These are phyloP conservation scores for Aspergillus sp. DNA, from an alignment of 2,329 filamentous ascomycete genomes.

Conservation along the genomic window DNA sequence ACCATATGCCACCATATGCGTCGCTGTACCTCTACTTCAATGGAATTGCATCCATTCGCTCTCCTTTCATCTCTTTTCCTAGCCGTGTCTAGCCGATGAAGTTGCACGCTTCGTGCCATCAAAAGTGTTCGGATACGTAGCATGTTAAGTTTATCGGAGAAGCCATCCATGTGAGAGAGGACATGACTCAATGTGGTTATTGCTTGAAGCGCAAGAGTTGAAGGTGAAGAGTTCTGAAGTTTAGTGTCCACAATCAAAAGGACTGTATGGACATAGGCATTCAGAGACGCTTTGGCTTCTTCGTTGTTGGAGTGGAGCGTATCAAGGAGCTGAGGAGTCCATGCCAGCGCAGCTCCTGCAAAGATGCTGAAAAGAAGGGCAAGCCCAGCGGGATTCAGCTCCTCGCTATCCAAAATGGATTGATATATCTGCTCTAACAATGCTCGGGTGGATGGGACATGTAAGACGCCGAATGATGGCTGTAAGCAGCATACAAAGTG, in stretches of 20 bases:
- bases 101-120: conserved; percentile 6
- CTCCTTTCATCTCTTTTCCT: conserved; percentile 1
- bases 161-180: not conserved
- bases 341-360: not conserved
- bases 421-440: conserved; percentile 4
- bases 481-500: conserved; percentile 2
- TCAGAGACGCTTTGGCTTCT: conserved; percentile 1
- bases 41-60: conserved; percentile 14
- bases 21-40: conserved; percentile 24
- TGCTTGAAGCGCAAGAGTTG: not conserved
- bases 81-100: conserved; percentile 2
- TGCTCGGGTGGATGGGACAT: not conserved
- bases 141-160: not conserved
- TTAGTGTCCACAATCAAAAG: not conserved
- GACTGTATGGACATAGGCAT: not conserved
- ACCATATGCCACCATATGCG: conserved; percentile 26
- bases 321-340: conserved; percentile 1
- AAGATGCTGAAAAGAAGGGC: conserved; percentile 3
- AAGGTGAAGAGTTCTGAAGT: not conserved
- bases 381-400: not conserved
- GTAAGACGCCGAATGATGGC: conserved; percentile 2
- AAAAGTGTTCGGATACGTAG: not conserved
- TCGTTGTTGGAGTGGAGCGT: not conserved
- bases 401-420: not conserved
- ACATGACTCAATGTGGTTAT: not conserved